Evolutionary conservation across 2,329 filamentous ascomycete genomes (phyloP).

Genomic region (Macroventuria anomochaeta): DNA sequence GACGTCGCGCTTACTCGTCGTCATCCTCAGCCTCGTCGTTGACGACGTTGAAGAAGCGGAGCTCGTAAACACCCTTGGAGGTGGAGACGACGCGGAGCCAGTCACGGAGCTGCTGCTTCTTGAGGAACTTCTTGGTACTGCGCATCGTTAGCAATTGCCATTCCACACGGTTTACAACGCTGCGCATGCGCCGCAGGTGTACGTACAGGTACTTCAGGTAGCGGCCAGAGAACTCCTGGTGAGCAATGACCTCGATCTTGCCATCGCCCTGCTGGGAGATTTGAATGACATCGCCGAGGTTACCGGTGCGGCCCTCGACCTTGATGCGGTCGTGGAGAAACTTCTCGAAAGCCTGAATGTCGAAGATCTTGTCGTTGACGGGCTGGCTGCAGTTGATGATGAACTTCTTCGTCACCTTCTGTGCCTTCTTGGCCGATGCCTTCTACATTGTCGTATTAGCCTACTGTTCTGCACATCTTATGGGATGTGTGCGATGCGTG

Average conservation of each 20-base stretch:
- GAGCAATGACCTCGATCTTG: constrained; percentile 96
- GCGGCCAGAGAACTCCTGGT: constrained; percentile 97
- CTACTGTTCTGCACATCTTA: constrained; percentile 75
- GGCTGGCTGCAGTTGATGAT: constrained; percentile 99
- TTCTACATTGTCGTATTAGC: constrained; percentile 78
- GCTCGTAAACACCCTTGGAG: constrained; percentile 97
- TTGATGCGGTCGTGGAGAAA: constrained; percentile 99
- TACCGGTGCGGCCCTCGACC: constrained; percentile 97
- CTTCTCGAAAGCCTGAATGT: constrained; percentile 98
- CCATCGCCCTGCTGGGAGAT: constrained; percentile 93
- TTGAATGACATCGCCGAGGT: constrained; percentile 91
- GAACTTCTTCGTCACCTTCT: constrained; percentile 94
- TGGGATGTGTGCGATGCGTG: constrained; percentile 27
- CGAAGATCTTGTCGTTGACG: constrained; percentile 99
- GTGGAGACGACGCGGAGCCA: constrained; percentile 99
- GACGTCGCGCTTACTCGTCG: constrained; percentile 77
- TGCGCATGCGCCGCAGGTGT: not conserved
- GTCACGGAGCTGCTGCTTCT: constrained; percentile 99
- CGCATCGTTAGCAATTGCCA: constrained; percentile 21
- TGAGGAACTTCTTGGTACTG: constrained; percentile 99
- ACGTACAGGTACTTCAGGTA: constrained; percentile 99
- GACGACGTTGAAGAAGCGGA: constrained; percentile 99
- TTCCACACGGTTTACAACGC: no score
- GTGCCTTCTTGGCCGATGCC: constrained; percentile 57
- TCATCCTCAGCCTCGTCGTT: constrained; percentile 98